Base-by-base conservation (phyloP, 352 stramenopile genomes). In the Phytopythium oedochilum region DNA sequence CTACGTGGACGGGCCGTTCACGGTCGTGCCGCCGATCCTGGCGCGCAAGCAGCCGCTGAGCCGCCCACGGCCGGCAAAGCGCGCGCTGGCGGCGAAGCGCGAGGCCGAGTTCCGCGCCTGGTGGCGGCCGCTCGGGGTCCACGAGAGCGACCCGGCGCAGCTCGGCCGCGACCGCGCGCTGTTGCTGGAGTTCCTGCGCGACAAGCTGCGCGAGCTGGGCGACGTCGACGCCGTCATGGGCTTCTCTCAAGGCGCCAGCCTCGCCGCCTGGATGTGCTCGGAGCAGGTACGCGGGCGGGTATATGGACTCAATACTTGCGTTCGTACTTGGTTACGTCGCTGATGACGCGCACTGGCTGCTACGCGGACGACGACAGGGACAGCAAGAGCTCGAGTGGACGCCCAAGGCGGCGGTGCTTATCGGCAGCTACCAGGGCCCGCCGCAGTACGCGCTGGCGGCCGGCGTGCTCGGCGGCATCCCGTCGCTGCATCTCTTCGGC, bases 241-340 rank as follows among this genome's bases (percentile, higher is more conserved):
- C 5, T 94, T 94, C 58, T 92, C 82, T 3, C 84, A 94, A 60
- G 84, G 84, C 35, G 84, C 84, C 18, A 88, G 69, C 53, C 64
- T 94, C 17, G 84, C 82, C 25, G 73, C 84, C 44, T 92, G 82
- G 83, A 80, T 94, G 64, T 92, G 84, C 61, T 83, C 84, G 12
- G 53, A 75, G 15, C 70, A 89, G 64, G 75, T 83, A 25, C 49
- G 50, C 61, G 17, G 51, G 18, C 40, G 14, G 22, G 9, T 23
- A n/a, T 31, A n/a, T n/a, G n/a, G n/a, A n/a, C n/a, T n/a, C n/a
- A n/a, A n/a, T n/a, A n/a, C n/a, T n/a, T n/a, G n/a, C n/a, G n/a
- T n/a, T n/a, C n/a, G n/a, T n/a, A 6, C n/a, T 46, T 7, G n/a
- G n/a, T 35, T 5, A 11, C 5, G 5, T 34, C 10, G 29, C 12